These are phyloP conservation scores for Camelina hispida DNA, from an alignment of 345 rosid genomes.

Conservation along the genomic window DNA sequence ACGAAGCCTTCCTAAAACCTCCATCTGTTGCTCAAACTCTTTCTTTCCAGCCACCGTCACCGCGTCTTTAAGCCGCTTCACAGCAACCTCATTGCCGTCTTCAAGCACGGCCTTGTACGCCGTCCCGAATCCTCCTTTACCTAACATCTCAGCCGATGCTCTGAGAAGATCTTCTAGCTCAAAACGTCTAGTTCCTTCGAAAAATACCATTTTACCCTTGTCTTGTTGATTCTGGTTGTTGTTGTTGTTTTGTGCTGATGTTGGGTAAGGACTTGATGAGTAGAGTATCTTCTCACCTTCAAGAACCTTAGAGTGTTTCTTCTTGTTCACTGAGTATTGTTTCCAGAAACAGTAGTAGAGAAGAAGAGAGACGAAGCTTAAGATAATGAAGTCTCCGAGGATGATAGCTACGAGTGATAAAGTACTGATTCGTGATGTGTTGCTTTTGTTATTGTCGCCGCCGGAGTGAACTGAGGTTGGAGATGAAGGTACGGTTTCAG, in stretches of 20 bases:
- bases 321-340: conserved; percentile 58
- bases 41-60: conserved; percentile 60
- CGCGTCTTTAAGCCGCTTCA: conserved; percentile 84
- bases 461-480: conserved; percentile 59
- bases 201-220: conserved; percentile 88
- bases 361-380: conserved; percentile 66
- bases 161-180: conserved; percentile 88
- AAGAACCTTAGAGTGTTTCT: conserved; percentile 57
- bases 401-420: conserved; percentile 67
- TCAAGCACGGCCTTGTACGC: conserved; percentile 93
- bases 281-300: conserved; percentile 89
- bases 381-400: conserved; percentile 67
- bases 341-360: conserved; percentile 94
- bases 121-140: conserved; percentile 92
- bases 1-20: conserved; percentile 74
- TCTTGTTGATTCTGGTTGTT: conserved; percentile 42
- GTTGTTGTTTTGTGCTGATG: conserved; percentile 35
- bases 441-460: conserved; percentile 12
- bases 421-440: conserved; percentile 55
- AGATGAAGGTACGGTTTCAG: conserved; percentile 62
- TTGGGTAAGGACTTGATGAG: conserved; percentile 88
- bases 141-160: conserved; percentile 97
- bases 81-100: conserved; percentile 84
- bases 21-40: conserved; percentile 90
- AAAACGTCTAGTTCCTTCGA: conserved; percentile 75